Base-by-base conservation (phyloP, 352 stramenopile species). In the Phytophthora citrophthora region DNA sequence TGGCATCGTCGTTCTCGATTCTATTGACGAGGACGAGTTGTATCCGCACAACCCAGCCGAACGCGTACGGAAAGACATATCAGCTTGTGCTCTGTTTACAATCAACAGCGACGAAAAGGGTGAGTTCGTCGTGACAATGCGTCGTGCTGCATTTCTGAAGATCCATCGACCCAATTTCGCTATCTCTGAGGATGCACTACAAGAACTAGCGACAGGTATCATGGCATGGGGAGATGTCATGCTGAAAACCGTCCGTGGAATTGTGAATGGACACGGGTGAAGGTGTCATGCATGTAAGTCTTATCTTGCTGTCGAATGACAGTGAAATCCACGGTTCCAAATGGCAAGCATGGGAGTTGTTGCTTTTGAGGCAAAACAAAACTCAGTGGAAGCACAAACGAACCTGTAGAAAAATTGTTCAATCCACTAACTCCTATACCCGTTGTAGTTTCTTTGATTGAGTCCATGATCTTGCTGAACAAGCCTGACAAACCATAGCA, bases 21-120 rank as follows among this genome's bases (percentile, higher is more conserved):
- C 53, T 36, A 64, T 83, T 29, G 70, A 87, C 39, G 55, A 65
- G 2, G 77, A 87, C 44, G 67, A 71, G 6, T 16, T 75, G 11
- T 80, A 82, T 46, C 73, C 76, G 36, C 83, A 88, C 40, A 64
- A 54, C 2, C 46, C 70, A 4, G 46, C 51, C 6, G 27, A 63
- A 16, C 71, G 62, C 9, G 36, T 85, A 15, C 70, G 73, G 18
- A 76, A 26, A 63, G 63, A 7, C 51, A 66, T 53, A 66, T 76
- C 40, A 13, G 29, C 29, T 13, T 34, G 29, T 13, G 29, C 64
- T 32, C 46, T 64, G 7, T 47, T 72, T 23, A 68, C 61, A 2
- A 51, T 38, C 15, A 34, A 15, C n/a, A 56, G 45, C 0, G 23
- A 34, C 13, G 47, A 18, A 10, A 40, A 57, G 10, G 57, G 45